Evolutionary conservation across 2,329 filamentous ascomycete species (phyloP), one percentile per base, ranked within the genome.

Genomic region (Ophiobolus disseminans): DNA sequence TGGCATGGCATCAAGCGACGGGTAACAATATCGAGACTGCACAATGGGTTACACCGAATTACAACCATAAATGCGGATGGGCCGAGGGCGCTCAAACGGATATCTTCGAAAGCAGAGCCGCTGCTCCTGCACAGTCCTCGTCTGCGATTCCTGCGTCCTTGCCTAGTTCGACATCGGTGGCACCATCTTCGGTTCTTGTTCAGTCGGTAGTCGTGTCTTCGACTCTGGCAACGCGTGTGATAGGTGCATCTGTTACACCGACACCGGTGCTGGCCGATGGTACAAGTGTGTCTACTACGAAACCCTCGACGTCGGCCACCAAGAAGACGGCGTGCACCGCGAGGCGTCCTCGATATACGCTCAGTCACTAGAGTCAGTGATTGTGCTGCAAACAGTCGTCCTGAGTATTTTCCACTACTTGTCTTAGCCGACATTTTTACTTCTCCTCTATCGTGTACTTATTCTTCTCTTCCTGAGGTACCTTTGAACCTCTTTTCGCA

Each of bases 1-100:
- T 80, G 45, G 78, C 71, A 1, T 80, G 75, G 73, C 72, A 80
- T 43, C 78, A 67, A 45, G 13, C 14, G 7, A 54, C 45, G 1
- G 62, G 62, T 3, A 63, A 65, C 48, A 67, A 67, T 26, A 60
- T 66, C 37, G 50, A 62, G 30, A 60, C 57, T 6, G 42, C 32
- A 14, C 40, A 38, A 8, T 17, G 50, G 11, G 30, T 52, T 9
- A 58, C 52, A 6, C 63, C 62, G 2, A 57, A 56, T 9, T 67
- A 67, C 37, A 64, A 63, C 39, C 22, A 47, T 22, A 65, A 65
- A 36, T 63, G 62, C 32, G 63, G 63, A 10, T 67, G 60, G 60
- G 37, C 20, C 2, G 47, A 59, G 23, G 63, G 63, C 14, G 59
- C 62, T 20, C 63, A 67, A 40, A 50, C 40, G 2, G 63, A 67